Base-by-base conservation (phyloP, 305 asterid genomes). In the Ilex paraguariensis region DNA sequence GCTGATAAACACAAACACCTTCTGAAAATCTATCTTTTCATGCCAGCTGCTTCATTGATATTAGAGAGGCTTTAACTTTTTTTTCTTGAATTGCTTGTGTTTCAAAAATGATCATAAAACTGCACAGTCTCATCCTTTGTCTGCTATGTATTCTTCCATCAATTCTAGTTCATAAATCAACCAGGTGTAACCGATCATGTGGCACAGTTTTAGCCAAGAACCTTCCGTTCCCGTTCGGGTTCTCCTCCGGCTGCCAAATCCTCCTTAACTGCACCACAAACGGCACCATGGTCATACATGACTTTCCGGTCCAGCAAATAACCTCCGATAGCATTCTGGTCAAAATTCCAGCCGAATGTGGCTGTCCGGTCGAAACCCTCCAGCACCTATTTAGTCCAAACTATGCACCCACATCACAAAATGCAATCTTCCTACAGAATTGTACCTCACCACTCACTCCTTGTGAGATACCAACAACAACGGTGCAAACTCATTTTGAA, bases 201-300 rank as follows among this genome's bases (percentile, higher is more conserved):
- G 93, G 89, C 31, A 57, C 46, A 13, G 59, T 33, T 5, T 1
- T 21, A 6, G 11, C 13, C 2, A 65, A 44, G 28, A 54, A 48
- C 4, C 70, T 89, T 61, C 82, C 74, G 0, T 87, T 68, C 67
- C 87, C 97, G 0, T 89, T 89, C 71, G 97, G 97, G 56, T 87
- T 86, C 72, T 87, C 97, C 11, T 10, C 75, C n/a, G 83, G 74
- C 66, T 89, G 97, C 71, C 61, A 68, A 58, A 87, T 89, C 77
- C 89, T 13, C 9, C 74, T 89, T 21, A 83, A 74, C 16, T 80
- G 85, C 66, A 71, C 76, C 59, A 33, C 52, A 31, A 74, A 77
- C 49, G 76, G 62, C 5, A 61, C 73, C 14, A 66, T 77, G 61
- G 13, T 31, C 45, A 59, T 73, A 33, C 62, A 74, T 11, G 75